Evolutionary conservation across 306 rosid species (phyloP), one percentile per base, ranked within the genome.

Genomic region (Rosa multiflora): DNA sequence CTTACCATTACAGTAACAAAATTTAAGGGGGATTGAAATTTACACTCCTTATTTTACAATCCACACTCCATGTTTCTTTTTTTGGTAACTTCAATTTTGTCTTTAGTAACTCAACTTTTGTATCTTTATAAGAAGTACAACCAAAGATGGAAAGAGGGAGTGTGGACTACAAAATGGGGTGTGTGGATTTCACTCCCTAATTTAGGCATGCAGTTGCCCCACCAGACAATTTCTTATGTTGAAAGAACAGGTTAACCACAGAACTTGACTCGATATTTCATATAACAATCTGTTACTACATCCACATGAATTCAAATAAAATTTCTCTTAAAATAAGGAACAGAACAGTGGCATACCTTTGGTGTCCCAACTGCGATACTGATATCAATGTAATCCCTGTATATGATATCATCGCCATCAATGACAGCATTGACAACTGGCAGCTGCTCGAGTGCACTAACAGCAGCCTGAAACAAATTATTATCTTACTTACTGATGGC

Each of bases 381-480:
- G 69, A 90, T 88, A 73, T 90, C 94, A n/a, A 88, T 62, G 79
- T 88, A 86, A 81, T 88, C 88, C 84, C 88, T 80, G 75, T 90
- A 86, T 51, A 88, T 88, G 76, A 88, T 90, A 78, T 88, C 94
- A 78, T 90, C 92, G 32, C 94, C 92, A 14, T 90, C 92, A 67
- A 86, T 90, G 55, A 90, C 94, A 53, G 89, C 94, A 80, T 90
- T 90, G 29, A 85, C 85, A 71, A 74, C 75, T 10, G 94, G 90
- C 74, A 88, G 89, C 69, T 82, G 78, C 81, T 87, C 90, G 14
- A 88, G 90, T 6, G 90, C 94, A 72, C 88, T 88, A 43, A 85
- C 86, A 20, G 89, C 92, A 85, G 89, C 94, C 90, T 90, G 69
- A 78, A 88, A 81, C 69, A 63, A 48, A 82, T 46, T 8, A 14